Base-by-base conservation (phyloP, 2,329 filamentous ascomycete species). In the Fusarium beomiforme region DNA sequence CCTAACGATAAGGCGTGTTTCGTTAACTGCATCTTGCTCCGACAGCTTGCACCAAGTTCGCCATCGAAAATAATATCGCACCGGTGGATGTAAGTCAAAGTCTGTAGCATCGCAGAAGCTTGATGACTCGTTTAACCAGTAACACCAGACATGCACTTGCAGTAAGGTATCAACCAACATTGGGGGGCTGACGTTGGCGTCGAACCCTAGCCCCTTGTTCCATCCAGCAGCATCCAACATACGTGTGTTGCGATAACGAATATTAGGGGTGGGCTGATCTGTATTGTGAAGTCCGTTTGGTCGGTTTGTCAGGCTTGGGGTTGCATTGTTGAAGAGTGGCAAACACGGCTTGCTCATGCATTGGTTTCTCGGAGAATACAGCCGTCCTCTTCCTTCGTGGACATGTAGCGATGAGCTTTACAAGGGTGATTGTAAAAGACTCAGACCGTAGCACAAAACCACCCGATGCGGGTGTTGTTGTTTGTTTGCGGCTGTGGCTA, bases 401-500 rank as follows among this genome's bases (percentile, higher is more conserved):
- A 41, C 46, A 37, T 49, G 43, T 49, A 43, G 41, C 36, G 24
- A 23, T 13, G 47, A 39, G 55, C 19, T 34, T 50, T 44, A 36
- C 39, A 43, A 41, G 49, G 41, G 43, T 57, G 8, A 26, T 37
- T 42, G 34, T 39, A 34, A 41, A 50, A 50, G 36, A 44, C 41
- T 61, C 36, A 41, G 51, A 14, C 12, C 21, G 55, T 67, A 24
- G 37, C 31, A 68, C 65, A 29, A 58, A 63, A n/a, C 50, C 37
- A 37, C 54, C 44, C 17, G 41, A 61, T 47, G 41, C 54, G 26
- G 50, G 46, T 42, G 44, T 50, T 14, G 55, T 70, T 61, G 53
- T 61, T 60, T 67, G 67, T 67, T 60, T 67, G 50, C 50, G 41
- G 67, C 37, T 51, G 67, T 68, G 67, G 67, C 51, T 70, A 37